Percentiles rank a stretch among this genome's conserved stretches.
Evolutionary conservation across 164 flowering plant species (phyloP).

Genomic region (Piper betle): DNA sequence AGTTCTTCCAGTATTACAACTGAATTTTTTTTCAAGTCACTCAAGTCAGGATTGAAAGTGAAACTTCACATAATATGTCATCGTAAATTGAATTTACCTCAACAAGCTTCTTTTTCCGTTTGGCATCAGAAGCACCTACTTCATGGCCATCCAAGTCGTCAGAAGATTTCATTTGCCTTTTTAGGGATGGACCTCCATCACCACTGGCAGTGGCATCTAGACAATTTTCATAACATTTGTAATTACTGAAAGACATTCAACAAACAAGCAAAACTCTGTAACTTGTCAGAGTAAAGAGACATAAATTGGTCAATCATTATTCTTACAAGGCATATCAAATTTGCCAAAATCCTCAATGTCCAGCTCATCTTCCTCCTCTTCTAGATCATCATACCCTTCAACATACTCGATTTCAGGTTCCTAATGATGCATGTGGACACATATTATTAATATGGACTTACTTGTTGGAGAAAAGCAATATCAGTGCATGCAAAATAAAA

Average conservation of each 20-base stretch:
- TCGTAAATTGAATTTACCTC: constrained; percentile 35
- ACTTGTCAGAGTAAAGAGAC: neutral
- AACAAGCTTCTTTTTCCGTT: constrained; percentile 54
- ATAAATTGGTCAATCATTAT: constrained; percentile 10
- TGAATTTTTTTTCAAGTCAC: neutral
- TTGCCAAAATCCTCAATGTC: constrained; percentile 88
- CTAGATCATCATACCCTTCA: constrained; percentile 75
- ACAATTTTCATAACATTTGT: neutral
- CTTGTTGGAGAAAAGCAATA: too few species aligned
- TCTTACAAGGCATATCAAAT: constrained; percentile 16
- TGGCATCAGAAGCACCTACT: constrained; percentile 20
- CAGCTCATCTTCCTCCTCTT: constrained; percentile 60
- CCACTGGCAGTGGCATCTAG: constrained; percentile 38
- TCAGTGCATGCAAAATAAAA: too few species aligned
- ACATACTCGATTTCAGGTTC: constrained; percentile 65
- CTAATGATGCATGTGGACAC: constrained; percentile 9
- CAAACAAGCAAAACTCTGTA: too few species aligned
- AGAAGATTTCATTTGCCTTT: constrained; percentile 22
- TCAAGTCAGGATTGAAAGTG: neutral
- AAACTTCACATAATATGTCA: neutral
- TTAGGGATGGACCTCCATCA: constrained; percentile 22
- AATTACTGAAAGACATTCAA: too few species aligned
- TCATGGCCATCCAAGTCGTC: too few species aligned
- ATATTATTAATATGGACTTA: too few species aligned
- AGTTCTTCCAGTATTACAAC: neutral